Evolutionary conservation across 2,329 filamentous ascomycete species (phyloP).

Genomic region (Botrytis byssoidea): DNA sequence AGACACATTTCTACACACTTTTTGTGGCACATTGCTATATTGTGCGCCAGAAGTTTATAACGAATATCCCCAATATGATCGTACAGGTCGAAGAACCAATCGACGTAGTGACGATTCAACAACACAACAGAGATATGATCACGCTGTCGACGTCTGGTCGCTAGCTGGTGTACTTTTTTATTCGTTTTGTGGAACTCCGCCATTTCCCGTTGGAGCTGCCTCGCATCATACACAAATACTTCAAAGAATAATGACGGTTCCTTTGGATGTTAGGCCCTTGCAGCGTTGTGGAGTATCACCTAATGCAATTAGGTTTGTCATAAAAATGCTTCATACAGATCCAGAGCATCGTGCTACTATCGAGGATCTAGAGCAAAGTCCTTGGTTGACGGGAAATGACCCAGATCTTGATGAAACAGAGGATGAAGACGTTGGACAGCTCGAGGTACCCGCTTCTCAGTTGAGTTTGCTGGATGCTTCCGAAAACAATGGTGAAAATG

Average conservation of each 20-base stretch:
- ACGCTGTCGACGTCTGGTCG: constrained; percentile 95
- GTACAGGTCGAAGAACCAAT: constrained; percentile 56
- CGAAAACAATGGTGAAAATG: constrained; percentile 19
- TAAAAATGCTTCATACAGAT: constrained; percentile 76
- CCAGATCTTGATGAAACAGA: constrained; percentile 33
- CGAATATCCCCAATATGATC: constrained; percentile 66
- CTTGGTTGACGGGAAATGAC: constrained; percentile 60
- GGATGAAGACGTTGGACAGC: constrained; percentile 30
- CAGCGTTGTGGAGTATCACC: constrained; percentile 58
- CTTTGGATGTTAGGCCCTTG: constrained; percentile 66
- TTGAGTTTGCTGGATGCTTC: constrained; percentile 32
- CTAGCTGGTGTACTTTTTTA: constrained; percentile 90
- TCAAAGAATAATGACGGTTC: constrained; percentile 78
- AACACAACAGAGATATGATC: constrained; percentile 69
- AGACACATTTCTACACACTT: constrained; percentile 91
- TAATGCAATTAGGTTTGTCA: constrained; percentile 70
- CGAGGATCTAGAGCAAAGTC: constrained; percentile 64
- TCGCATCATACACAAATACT: constrained; percentile 73
- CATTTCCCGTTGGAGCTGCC: constrained; percentile 77
- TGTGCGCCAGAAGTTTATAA: constrained; percentile 97
- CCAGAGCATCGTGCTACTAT: constrained; percentile 76
- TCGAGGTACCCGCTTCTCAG: constrained; percentile 37
- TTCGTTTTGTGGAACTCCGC: constrained; percentile 73
- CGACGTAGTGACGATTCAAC: constrained; percentile 35
- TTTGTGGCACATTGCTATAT: constrained; percentile 93